These are phyloP conservation scores for Hanseniaspora pseudoguilliermondii DNA, from an alignment of 805 yeast genomes.

Conservation along the genomic window DNA sequence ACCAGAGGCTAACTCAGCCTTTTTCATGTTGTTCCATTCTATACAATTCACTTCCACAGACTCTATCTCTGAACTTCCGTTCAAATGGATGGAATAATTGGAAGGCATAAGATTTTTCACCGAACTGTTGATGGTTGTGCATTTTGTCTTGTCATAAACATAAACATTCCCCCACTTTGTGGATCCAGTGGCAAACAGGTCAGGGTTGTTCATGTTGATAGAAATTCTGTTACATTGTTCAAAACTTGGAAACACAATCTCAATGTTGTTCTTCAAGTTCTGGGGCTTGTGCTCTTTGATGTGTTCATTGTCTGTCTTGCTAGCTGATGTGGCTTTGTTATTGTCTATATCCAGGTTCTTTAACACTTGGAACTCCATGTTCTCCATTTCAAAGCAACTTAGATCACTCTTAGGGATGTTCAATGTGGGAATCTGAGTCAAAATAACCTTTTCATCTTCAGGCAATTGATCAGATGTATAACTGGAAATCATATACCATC, in stretches of 20 bases:
- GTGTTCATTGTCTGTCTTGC: not conserved
- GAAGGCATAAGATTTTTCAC: conserved; percentile 14
- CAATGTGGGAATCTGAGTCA: conserved; percentile 23
- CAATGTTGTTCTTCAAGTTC: conserved; percentile 20
- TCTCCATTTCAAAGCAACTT: conserved; percentile 28
- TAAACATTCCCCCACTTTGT: conserved; percentile 46
- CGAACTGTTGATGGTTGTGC: conserved; percentile 33
- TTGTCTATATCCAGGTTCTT: conserved; percentile 14
- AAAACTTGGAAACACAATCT: conserved; percentile 28
- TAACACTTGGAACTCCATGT: conserved; percentile 28
- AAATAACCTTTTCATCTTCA: conserved; percentile 25
- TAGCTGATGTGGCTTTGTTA: too few species aligned
- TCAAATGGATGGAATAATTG: conserved; percentile 13
- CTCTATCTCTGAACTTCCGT: conserved; percentile 20
- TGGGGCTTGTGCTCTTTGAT: conserved; percentile 16
- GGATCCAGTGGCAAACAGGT: conserved; percentile 59
- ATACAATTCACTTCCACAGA: conserved; percentile 47
- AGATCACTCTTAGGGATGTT: conserved; percentile 26
- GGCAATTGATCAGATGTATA: conserved; percentile 28
- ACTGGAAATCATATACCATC: conserved; percentile 24
- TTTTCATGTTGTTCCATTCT: conserved; percentile 56
- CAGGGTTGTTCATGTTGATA: conserved; percentile 78
- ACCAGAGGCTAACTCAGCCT: conserved; percentile 49
- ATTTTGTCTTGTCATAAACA: conserved; percentile 75
- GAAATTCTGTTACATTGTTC: conserved; percentile 66